These are phyloP conservation scores for Ophiostoma perfectum DNA, from an alignment of 2,329 filamentous ascomycete genomes.

Conservation along the genomic window DNA sequence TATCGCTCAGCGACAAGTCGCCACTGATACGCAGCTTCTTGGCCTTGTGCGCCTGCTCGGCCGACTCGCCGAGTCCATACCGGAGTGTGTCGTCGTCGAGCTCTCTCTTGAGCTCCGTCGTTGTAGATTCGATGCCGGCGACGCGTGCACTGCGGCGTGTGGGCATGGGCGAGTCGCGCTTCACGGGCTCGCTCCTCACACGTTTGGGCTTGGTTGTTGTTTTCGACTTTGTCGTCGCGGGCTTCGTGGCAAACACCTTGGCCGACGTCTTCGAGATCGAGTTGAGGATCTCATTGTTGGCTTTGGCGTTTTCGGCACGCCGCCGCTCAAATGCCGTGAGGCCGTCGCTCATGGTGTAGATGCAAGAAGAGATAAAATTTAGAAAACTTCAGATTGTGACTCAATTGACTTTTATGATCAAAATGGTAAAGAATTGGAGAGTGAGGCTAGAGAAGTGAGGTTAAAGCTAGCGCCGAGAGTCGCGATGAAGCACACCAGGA, in stretches of 20 bases:
- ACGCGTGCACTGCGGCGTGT: constrained; percentile 56
- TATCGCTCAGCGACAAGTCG: constrained; percentile 66
- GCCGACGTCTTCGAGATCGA: constrained; percentile 64
- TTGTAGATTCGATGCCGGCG: constrained; percentile 45
- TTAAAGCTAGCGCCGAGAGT: background rate
- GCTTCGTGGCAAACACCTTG: constrained; percentile 39
- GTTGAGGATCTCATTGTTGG: constrained; percentile 74
- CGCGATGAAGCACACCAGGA: background rate
- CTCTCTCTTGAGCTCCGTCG: constrained; percentile 47
- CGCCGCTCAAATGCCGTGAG: constrained; percentile 83
- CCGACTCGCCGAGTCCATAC: constrained; percentile 28
- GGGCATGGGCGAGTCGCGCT: constrained; percentile 40
- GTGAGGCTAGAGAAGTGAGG: background rate
- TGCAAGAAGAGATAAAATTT: background rate
- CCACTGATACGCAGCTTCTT: constrained; percentile 54
- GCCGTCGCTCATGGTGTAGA: background rate
- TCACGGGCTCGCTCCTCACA: constrained; percentile 30
- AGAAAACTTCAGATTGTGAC: background rate
- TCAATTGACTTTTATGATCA: no score
- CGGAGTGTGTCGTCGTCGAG: constrained; percentile 43
- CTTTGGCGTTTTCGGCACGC: constrained; percentile 77
- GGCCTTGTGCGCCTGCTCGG: constrained; percentile 39
- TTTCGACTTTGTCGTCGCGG: constrained; percentile 40
- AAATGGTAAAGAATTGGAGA: no score
- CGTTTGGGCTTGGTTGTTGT: constrained; percentile 31